Conservation (phyloP, 2,329 filamentous ascomycete species). For the Fusarium sp. region DNA sequence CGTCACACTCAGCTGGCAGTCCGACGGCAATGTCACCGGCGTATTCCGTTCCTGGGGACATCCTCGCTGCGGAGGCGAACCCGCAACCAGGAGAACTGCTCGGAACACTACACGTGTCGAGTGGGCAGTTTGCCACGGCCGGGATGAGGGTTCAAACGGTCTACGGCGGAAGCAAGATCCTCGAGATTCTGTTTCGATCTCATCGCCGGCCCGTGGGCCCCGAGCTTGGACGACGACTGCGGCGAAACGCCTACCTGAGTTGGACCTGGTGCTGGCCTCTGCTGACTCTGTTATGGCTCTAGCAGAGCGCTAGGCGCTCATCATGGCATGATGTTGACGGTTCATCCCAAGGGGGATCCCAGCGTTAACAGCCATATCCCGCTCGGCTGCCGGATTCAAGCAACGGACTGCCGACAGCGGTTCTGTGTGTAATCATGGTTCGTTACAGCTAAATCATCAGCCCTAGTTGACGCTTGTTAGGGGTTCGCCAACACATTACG, state of each 20-base stretch:
- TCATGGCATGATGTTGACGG: slow-evolving; percentile 43
- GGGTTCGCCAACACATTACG: slow-evolving; percentile 15
- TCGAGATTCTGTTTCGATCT: slow-evolving; percentile 42
- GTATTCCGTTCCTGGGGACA: slow-evolving; percentile 33
- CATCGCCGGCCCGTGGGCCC: slow-evolving; percentile 34
- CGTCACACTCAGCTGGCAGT: neutral
- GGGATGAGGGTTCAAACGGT: slow-evolving; percentile 7
- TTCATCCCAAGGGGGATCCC: slow-evolving; percentile 32
- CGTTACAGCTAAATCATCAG: slow-evolving; percentile 14
- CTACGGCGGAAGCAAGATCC: slow-evolving; percentile 34
- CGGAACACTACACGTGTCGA: slow-evolving; percentile 43
- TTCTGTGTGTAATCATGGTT: slow-evolving; percentile 31
- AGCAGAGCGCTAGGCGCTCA: slow-evolving; percentile 28
- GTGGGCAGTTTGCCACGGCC: slow-evolving; percentile 21
- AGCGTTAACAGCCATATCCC: slow-evolving; percentile 21
- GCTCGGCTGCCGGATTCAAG: slow-evolving; percentile 31
- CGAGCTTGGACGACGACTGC: slow-evolving; percentile 27
- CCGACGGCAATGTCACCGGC: slow-evolving; percentile 7
- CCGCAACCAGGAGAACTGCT: slow-evolving; percentile 22
- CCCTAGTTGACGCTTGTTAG: slow-evolving; percentile 23
- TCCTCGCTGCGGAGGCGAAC: slow-evolving; percentile 35
- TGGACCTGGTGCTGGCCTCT: slow-evolving; percentile 26
- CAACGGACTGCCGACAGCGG: slow-evolving; percentile 34
- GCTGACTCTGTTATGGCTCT: slow-evolving; percentile 17
- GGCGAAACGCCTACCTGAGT: slow-evolving; percentile 28